Evolutionary conservation across 306 rosid species (phyloP), one percentile per base, ranked within the genome.

Genomic region (Hippophae gyantsensis): DNA sequence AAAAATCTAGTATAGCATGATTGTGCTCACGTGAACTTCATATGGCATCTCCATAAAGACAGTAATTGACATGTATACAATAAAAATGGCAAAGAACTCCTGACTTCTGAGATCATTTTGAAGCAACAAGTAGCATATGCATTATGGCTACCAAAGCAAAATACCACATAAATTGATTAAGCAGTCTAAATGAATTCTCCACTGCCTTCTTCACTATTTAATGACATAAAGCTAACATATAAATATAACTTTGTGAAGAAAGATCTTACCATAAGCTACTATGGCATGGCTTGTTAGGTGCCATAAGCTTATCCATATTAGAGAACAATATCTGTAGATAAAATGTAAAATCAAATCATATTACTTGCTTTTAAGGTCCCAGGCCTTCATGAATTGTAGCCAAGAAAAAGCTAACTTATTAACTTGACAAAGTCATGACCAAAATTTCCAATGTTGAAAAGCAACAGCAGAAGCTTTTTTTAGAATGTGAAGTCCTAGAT

Each of bases 251-350:
- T 56, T 25, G 7, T 49, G 13, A 7, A 10, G 47, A 58, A 58
- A 54, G 60, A 58, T 68, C 87, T 84, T 83, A 87, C 96, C 96
- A 90, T 78, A 90, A 85, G 84, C 94, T 74, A 77, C 86, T 70
- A 62, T 90, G 94, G 68, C 97, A 90, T 27, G 96, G 96, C 52
- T 67, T 77, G 72, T 90, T 68, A 52, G 92, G 96, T 42, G 89
- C 89, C 75, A 90, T 61, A 78, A 87, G 87, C 72, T 78, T 85
- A 71, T 90, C 96, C 90, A 87, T 62, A 73, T 83, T 85, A 66
- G 82, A 85, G 77, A 83, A 83, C 52, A 87, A 76, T 60, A 89
- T 81, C 97, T 85, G 96, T 77, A 87, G 11, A 73, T 14, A 73
- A 82, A 55, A 64, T 62, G 78, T 72, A 65, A 73, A 52, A 57